A percentile compares a stretch with the other conserved stretches of the same genome.
phyloP scores from a whole-genome alignment of 2,329 filamentous ascomycete genomes.

The Claviceps digitariae region DNA sequence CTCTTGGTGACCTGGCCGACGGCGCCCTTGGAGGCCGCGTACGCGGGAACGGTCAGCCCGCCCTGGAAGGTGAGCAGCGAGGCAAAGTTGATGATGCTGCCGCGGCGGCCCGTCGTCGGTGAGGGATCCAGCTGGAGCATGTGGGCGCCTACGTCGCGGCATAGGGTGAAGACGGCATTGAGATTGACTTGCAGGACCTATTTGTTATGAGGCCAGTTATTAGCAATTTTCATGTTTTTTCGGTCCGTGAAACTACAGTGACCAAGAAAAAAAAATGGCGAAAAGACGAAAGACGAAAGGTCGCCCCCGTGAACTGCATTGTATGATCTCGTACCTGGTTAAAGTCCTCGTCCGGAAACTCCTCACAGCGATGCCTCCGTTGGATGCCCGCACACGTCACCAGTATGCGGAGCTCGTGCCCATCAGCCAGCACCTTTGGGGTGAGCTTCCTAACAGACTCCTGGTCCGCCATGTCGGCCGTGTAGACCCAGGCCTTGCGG shows the following conservation, averaged over 20 bases:
- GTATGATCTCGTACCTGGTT: constrained; percentile 35
- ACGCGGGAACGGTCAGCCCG: constrained; percentile 77
- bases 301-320: background rate
- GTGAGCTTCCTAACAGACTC: constrained; percentile 46
- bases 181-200: constrained; percentile 78
- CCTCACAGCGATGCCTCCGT: constrained; percentile 57
- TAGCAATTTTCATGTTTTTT: too few species aligned
- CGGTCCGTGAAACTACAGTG: too few species aligned
- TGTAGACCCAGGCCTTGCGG: constrained; percentile 54
- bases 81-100: constrained; percentile 73
- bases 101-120: constrained; percentile 39
- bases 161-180: constrained; percentile 64
- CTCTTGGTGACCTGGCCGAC: constrained; percentile 77
- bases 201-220: background rate
- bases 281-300: background rate
- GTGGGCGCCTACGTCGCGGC: constrained; percentile 64
- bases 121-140: constrained; percentile 49
- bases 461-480: constrained; percentile 52
- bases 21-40: constrained; percentile 75
- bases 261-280: background rate
- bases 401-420: constrained; percentile 58
- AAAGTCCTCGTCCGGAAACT: constrained; percentile 68
- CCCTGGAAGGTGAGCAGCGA: constrained; percentile 75
- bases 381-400: constrained; percentile 85
- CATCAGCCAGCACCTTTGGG: constrained; percentile 46